A percentile compares a stretch with the other conserved stretches of the same genome.
Conservation (phyloP, 352 stramenopile genomes). For the Phytopythium vexans region DNA sequence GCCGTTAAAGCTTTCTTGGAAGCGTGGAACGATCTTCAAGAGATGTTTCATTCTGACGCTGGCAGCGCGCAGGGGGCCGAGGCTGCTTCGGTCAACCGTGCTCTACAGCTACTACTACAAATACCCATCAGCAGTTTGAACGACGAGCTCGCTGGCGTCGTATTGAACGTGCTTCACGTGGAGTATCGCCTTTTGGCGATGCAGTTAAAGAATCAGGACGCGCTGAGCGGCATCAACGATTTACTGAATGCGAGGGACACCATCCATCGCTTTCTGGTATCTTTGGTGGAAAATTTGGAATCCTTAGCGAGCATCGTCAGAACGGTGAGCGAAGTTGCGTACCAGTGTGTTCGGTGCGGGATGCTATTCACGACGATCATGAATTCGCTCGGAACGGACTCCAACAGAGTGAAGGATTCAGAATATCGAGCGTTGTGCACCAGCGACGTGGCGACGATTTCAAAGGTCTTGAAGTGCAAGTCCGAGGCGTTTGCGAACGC, state of each 20-base stretch:
- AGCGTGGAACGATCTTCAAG: not conserved
- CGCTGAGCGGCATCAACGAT: not conserved
- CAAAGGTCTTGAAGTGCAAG: constrained; percentile 33
- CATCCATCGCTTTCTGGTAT: constrained; percentile 22
- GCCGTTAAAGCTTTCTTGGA: not conserved
- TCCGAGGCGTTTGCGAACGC: constrained; percentile 17
- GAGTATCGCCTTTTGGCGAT: constrained; percentile 22
- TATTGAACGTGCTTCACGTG: constrained; percentile 19
- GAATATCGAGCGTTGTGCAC: constrained; percentile 48
- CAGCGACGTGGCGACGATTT: constrained; percentile 41
- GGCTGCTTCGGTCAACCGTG: constrained; percentile 6
- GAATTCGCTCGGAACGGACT: constrained; percentile 27
- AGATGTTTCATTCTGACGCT: not conserved
- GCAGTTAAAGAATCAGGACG: constrained; percentile 16
- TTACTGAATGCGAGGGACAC: constrained; percentile 16
- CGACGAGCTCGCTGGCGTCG: constrained; percentile 9
- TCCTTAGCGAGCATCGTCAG: constrained; percentile 3
- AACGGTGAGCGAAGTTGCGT: constrained; percentile 38
- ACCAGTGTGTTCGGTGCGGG: constrained; percentile 54
- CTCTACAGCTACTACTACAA: constrained; percentile 15
- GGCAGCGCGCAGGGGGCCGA: constrained; percentile 1
- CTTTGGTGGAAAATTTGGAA: constrained; percentile 13
- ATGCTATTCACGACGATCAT: constrained; percentile 62
- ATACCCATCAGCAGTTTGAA: constrained; percentile 14
- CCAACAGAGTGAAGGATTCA: constrained; percentile 4